These are phyloP conservation scores for Patellifolia procumbens DNA, from an alignment of 179 eudicot genomes.

Conservation along the genomic window DNA sequence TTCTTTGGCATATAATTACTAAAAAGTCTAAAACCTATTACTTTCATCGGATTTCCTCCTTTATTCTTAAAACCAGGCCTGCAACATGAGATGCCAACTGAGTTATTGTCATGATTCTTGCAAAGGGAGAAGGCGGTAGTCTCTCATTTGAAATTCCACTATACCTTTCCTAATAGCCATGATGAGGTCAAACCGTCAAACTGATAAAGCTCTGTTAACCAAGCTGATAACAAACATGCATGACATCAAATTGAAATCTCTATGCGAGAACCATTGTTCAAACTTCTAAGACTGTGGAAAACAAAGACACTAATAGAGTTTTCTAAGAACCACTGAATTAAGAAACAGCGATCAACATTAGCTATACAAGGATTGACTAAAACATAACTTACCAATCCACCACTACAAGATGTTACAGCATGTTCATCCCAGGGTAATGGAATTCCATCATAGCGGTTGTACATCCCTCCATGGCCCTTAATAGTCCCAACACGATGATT, in stretches of 20 bases:
- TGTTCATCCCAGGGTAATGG: conserved; percentile 84
- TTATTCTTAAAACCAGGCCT: background rate
- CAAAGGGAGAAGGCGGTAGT: background rate
- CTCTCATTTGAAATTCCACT: background rate
- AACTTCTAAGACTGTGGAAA: background rate
- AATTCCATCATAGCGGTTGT: conserved; percentile 93
- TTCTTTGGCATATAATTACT: background rate
- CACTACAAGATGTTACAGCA: conserved; percentile 90
- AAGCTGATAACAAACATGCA: background rate
- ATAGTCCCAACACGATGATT: conserved; percentile 91
- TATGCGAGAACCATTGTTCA: background rate
- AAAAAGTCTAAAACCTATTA: background rate
- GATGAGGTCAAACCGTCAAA: background rate
- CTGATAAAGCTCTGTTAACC: background rate
- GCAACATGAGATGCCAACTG: background rate
- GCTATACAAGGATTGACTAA: background rate
- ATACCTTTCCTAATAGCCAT: background rate
- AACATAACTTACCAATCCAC: conserved; percentile 67
- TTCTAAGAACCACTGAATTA: background rate
- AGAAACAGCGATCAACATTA: background rate
- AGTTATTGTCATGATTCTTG: background rate
- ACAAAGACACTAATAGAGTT: background rate
- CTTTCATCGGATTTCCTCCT: background rate
- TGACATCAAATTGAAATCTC: background rate
- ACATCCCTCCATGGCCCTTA: conserved; percentile 73